Evolutionary conservation across 148 eudicot genomes (phyloP).

Genomic region (Rhododendron ferrugineum): DNA sequence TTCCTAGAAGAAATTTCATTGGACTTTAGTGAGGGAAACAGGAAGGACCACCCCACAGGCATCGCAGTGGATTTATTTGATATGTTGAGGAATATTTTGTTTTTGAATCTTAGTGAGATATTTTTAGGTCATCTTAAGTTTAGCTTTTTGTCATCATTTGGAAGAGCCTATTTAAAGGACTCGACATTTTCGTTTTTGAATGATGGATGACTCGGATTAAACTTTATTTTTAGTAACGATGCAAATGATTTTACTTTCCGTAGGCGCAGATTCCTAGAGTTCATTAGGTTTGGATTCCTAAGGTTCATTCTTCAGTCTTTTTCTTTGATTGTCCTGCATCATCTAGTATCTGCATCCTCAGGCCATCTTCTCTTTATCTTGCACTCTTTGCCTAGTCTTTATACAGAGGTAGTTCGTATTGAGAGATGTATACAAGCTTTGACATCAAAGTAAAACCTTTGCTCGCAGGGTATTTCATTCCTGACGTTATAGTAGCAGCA

Average conservation of each 20-base stretch:
- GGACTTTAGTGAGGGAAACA: not conserved
- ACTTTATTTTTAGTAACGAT: not conserved
- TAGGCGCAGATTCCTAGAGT: not conserved
- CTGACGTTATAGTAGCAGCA: constrained; percentile 74
- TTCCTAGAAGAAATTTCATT: not conserved
- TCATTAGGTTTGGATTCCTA: not conserved
- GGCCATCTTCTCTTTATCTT: not conserved
- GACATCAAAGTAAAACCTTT: constrained; percentile 4
- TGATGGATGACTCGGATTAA: not conserved
- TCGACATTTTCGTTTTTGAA: not conserved
- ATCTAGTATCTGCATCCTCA: not conserved
- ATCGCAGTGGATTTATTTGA: not conserved
- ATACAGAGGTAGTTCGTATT: not conserved
- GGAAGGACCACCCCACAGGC: not conserved
- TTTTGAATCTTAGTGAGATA: not conserved
- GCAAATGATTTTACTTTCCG: not conserved
- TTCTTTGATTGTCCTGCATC: not conserved
- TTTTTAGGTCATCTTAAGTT: not conserved
- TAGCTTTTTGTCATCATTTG: not conserved
- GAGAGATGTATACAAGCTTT: not conserved
- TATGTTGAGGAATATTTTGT: not conserved
- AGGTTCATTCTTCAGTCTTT: not conserved
- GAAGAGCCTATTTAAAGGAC: not conserved
- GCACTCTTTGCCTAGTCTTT: not conserved
- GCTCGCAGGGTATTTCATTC: constrained; percentile 72